Evolutionary conservation across 257 asterid species (phyloP).

Genomic region (Solanum gandarillasii): DNA sequence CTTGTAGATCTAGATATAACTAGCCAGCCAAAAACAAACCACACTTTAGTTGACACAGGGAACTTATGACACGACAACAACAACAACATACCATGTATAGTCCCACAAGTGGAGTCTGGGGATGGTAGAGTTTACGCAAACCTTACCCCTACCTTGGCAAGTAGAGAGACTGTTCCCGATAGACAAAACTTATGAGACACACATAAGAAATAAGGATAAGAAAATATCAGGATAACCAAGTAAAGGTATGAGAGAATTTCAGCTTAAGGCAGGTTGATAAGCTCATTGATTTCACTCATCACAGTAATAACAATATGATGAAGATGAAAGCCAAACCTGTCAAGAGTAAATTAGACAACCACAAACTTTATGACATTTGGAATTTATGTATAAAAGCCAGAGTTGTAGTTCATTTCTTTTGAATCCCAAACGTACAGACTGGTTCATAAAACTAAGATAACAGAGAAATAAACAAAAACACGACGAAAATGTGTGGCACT

Average conservation of each 20-base stretch:
- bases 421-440: neutral
- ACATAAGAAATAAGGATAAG: neutral
- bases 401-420: neutral
- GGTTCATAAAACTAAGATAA: neutral
- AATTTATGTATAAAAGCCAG: neutral
- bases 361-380: neutral
- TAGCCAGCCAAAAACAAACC: constrained; percentile 2
- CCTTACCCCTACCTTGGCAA: neutral
- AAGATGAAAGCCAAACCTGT: neutral
- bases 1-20: constrained; percentile 48
- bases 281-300: neutral
- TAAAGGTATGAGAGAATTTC: neutral
- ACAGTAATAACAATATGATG: neutral
- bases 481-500: neutral
- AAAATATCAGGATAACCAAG: neutral
- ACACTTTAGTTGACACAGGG: neutral
- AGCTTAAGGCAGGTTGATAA: neutral
- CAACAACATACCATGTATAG: neutral
- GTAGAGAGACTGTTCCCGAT: neutral
- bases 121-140: neutral
- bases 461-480: neutral
- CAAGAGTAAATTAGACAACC: neutral
- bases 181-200: neutral
- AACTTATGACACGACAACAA: neutral
- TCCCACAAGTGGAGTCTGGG: neutral